These are phyloP conservation scores for Anastatica hierochuntica DNA, from an alignment of 345 rosid species.

Conservation along the genomic window DNA sequence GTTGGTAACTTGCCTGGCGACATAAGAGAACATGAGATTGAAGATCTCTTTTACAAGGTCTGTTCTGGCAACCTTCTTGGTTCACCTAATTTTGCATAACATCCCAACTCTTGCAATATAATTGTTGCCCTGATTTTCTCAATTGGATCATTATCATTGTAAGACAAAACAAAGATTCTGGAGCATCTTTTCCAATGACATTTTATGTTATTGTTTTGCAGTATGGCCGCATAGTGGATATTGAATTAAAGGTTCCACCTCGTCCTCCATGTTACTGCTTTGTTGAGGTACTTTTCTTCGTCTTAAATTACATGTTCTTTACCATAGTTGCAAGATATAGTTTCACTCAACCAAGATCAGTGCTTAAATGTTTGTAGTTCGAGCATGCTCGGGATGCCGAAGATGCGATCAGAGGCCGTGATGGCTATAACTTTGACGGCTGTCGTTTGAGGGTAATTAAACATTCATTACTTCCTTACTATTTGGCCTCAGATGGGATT, in stretches of 20 bases:
- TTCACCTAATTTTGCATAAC: neutral
- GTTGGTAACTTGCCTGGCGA: slow-evolving; percentile 94
- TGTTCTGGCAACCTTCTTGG: slow-evolving; percentile 10
- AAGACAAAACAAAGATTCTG: neutral
- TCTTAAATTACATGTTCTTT: neutral
- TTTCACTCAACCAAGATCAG: slow-evolving; percentile 4
- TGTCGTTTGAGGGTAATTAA: slow-evolving; percentile 52
- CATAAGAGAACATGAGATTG: slow-evolving; percentile 78
- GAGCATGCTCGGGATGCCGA: slow-evolving; percentile 58
- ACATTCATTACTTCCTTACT: neutral
- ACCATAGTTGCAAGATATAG: neutral
- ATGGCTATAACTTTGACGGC: slow-evolving; percentile 76
- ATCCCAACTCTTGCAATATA: no score
- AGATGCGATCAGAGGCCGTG: slow-evolving; percentile 77
- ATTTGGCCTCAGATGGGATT: neutral
- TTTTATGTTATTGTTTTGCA: slow-evolving; percentile 19
- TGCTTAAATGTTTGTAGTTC: slow-evolving; percentile 35
- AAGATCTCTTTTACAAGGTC: slow-evolving; percentile 95
- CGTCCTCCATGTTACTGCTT: slow-evolving; percentile 95
- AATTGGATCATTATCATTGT: neutral
- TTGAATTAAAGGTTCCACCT: slow-evolving; percentile 89
- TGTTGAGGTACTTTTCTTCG: slow-evolving; percentile 61
- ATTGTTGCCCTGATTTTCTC: neutral
- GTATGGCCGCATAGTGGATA: slow-evolving; percentile 89
- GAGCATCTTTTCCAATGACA: neutral